A percentile compares a stretch with the other conserved stretches of the same genome.
Conservation (phyloP, 805 yeast genomes). For the Candida ulmi region DNA sequence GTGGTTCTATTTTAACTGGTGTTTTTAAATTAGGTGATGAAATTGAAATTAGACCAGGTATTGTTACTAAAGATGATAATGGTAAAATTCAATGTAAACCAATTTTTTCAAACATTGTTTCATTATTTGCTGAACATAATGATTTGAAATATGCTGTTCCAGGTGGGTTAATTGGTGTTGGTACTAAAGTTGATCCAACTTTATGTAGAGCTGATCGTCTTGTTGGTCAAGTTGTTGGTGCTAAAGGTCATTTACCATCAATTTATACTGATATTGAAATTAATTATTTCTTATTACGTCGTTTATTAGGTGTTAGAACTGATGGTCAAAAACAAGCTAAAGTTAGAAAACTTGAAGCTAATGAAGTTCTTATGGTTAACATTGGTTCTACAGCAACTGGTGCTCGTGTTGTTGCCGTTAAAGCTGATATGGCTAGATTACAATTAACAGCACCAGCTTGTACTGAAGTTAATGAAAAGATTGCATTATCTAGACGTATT, state of each 20-base stretch:
- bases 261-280: constrained; percentile 97
- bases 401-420: constrained; percentile 96
- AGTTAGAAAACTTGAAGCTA: constrained; percentile 88
- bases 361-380: constrained; percentile 97
- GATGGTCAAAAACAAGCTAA: constrained; percentile 96
- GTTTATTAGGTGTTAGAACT: constrained; percentile 96
- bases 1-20: constrained; percentile 97
- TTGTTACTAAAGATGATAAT: constrained; percentile 89
- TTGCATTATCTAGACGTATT: constrained; percentile 97
- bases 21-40: constrained; percentile 96
- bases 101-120: constrained; percentile 87
- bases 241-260: constrained; percentile 92
- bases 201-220: constrained; percentile 98
- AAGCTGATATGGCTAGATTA: constrained; percentile 98
- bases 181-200: constrained; percentile 98
- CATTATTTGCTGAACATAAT: constrained; percentile 95
- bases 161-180: constrained; percentile 99
- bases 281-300: constrained; percentile 92
- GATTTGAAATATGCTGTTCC: constrained; percentile 98
- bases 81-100: constrained; percentile 92
- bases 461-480: constrained; percentile 97
- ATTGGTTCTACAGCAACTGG: constrained; percentile 99
- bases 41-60: constrained; percentile 98
- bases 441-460: constrained; percentile 97
- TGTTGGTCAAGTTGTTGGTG: constrained; percentile 98